Evolutionary conservation across 345 rosid genomes (phyloP).

Genomic region (Salix koriyanagi): DNA sequence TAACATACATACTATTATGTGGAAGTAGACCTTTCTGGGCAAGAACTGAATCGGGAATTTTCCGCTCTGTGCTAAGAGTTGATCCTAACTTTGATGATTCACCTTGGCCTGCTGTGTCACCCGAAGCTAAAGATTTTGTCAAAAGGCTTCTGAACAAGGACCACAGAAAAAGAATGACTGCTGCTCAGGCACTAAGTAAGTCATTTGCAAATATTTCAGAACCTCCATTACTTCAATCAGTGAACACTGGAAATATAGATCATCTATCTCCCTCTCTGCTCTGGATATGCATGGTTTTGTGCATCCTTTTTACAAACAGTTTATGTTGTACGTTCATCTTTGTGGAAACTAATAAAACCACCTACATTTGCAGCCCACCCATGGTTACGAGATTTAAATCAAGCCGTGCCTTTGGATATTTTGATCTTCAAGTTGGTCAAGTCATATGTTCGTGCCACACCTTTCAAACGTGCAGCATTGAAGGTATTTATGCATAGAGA

Average conservation of each 20-base stretch:
- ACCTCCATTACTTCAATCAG: not conserved
- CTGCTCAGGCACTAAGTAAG: constrained; percentile 86
- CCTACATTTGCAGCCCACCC: constrained; percentile 66
- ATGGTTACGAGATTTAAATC: constrained; percentile 63
- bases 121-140: constrained; percentile 83
- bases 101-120: constrained; percentile 83
- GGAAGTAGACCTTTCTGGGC: constrained; percentile 97
- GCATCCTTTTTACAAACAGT: not conserved
- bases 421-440: constrained; percentile 69
- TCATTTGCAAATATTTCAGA: not conserved
- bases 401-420: constrained; percentile 68
- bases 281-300: not conserved
- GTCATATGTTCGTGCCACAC: constrained; percentile 65
- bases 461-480: constrained; percentile 71
- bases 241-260: not conserved
- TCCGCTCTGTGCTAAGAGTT: constrained; percentile 83
- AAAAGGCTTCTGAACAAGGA: constrained; percentile 90
- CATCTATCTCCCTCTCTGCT: not conserved
- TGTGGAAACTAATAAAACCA: not conserved
- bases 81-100: constrained; percentile 79
- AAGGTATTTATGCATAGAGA: constrained; percentile 39
- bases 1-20: constrained; percentile 80
- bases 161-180: constrained; percentile 91
- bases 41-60: constrained; percentile 90
- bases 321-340: no score